A percentile compares a stretch with the other conserved stretches of the same genome.
Conservation (phyloP, 306 rosid genomes). For the Dryas octopetala region DNA sequence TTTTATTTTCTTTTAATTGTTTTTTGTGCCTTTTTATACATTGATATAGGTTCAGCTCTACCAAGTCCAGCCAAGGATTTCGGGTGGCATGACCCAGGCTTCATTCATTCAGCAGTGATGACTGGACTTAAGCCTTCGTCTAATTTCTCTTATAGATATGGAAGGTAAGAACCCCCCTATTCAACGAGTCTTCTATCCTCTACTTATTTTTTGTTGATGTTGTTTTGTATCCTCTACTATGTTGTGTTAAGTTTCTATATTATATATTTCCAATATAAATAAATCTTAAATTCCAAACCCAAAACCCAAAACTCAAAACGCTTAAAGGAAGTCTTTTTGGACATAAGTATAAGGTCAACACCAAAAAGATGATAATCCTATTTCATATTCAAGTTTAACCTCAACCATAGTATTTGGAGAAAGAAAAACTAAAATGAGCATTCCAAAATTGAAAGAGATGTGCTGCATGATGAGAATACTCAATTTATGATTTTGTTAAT, state of each 20-base stretch:
- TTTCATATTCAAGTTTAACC: background rate
- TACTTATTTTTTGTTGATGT: no score
- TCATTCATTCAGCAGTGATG: slow-evolving; percentile 81
- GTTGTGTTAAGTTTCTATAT: no score
- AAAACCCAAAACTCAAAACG: no score
- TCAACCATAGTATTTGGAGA: background rate
- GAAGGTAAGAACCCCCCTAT: slow-evolving; percentile 52
- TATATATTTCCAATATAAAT: no score
- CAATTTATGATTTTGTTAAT: background rate
- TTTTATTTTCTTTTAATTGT: background rate
- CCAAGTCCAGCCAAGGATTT: slow-evolving; percentile 88
- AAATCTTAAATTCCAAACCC: no score
- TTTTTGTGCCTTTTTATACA: background rate
- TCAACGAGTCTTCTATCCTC: no score
- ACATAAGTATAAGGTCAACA: no score
- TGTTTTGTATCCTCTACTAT: no score
- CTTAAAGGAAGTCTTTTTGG: no score
- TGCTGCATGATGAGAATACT: background rate
- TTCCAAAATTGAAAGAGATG: background rate
- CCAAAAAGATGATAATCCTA: no score
- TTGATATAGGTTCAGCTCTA: slow-evolving; percentile 41
- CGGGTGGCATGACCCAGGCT: slow-evolving; percentile 98
- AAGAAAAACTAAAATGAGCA: background rate
- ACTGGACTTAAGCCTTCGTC: slow-evolving; percentile 72
- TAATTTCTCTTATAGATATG: slow-evolving; percentile 60